Evolutionary conservation across 1,284 basidiomycete genomes (phyloP).

Genomic region (Fomitiporia mediterranea): DNA sequence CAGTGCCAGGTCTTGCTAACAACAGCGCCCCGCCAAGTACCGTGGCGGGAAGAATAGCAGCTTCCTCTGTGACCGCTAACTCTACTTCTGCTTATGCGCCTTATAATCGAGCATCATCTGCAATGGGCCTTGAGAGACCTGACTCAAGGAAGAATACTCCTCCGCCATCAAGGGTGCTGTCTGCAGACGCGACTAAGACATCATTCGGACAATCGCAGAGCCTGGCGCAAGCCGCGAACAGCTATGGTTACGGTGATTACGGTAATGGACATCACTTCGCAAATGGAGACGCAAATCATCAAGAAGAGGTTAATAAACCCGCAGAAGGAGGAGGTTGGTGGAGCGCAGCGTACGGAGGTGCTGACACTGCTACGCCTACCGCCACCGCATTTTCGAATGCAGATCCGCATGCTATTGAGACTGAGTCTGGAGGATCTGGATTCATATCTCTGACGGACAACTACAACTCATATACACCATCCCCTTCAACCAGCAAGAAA

Average conservation of each 20-base stretch:
- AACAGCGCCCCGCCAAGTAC: constrained; percentile 39
- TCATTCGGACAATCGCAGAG: too few species aligned
- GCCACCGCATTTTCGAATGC: constrained; percentile 57
- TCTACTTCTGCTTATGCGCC: constrained; percentile 43
- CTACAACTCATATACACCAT: constrained; percentile 35
- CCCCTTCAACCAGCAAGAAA: constrained; percentile 23
- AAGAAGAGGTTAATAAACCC: constrained; percentile 20
- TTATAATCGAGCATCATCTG: constrained; percentile 69
- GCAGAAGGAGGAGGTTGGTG: constrained; percentile 55
- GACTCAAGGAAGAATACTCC: constrained; percentile 43
- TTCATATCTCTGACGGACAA: constrained; percentile 88
- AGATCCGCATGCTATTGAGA: constrained; percentile 34
- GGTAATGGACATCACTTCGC: not conserved
- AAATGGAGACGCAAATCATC: not conserved
- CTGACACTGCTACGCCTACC: constrained; percentile 57
- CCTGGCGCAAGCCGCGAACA: constrained; percentile 36
- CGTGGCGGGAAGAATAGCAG: constrained; percentile 46
- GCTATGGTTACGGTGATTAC: constrained; percentile 22
- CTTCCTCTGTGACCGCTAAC: constrained; percentile 58
- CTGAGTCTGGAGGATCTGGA: constrained; percentile 45
- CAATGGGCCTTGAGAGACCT: constrained; percentile 62
- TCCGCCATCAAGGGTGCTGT: constrained; percentile 45
- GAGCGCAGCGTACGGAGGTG: constrained; percentile 46
- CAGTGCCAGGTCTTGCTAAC: constrained; percentile 54
- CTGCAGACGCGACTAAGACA: constrained; percentile 47